Conservation (phyloP, 768 basidiomycete species). For the Calocybe gangraenosa region DNA sequence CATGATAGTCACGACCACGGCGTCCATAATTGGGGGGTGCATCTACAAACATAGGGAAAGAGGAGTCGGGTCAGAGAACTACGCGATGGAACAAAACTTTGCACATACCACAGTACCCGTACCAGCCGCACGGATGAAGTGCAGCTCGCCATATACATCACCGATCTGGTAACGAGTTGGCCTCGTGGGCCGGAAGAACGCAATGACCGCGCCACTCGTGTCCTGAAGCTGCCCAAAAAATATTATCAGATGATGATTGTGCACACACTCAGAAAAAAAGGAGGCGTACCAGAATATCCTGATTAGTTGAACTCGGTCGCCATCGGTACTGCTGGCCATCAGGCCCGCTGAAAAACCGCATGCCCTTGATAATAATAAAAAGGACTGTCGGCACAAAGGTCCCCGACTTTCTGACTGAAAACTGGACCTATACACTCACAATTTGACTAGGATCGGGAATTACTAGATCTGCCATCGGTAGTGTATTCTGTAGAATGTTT, state of each 20-base stretch:
- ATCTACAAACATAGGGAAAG: too few species aligned
- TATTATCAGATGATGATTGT: conserved; percentile 4
- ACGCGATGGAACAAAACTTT: conserved; percentile 15
- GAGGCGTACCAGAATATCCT: conserved; percentile 55
- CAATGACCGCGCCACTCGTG: conserved; percentile 61
- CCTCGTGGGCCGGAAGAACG: conserved; percentile 75
- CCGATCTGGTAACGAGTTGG: conserved; percentile 81
- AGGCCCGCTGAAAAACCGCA: conserved; percentile 74
- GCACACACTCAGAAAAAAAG: too few species aligned
- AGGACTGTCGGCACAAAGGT: conserved; percentile 15
- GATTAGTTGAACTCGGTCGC: conserved; percentile 59
- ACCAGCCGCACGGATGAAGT: conserved; percentile 76
- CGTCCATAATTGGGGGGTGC: conserved; percentile 90
- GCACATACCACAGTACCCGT: conserved; percentile 73
- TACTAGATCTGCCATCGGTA: conserved; percentile 82
- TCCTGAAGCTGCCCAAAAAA: conserved; percentile 60
- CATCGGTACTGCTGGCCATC: conserved; percentile 80
- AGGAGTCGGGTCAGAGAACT: conserved; percentile 23
- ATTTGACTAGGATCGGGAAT: conserved; percentile 59
- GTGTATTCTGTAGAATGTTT: conserved; percentile 50
- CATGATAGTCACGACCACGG: conserved; percentile 81
- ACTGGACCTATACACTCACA: conserved; percentile 36
- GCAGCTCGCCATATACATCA: conserved; percentile 83
- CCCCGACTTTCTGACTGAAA: conserved; percentile 7
- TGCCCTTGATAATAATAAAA: conserved; percentile 41